phyloP scores from a whole-genome alignment of 352 stramenopile genomes.

The Phytophthora podocarpi region DNA sequence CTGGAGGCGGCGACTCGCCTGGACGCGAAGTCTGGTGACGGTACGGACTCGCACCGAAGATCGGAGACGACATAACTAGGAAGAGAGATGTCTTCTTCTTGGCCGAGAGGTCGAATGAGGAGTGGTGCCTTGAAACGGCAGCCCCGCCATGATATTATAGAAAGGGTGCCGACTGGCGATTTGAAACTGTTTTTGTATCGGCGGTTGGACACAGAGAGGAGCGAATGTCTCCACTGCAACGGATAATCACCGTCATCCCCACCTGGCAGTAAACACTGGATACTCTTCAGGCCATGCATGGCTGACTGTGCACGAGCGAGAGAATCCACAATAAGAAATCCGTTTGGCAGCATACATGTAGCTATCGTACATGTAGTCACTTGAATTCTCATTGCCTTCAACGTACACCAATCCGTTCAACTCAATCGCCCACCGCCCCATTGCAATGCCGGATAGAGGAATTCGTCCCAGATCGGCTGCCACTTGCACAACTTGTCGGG shows the following conservation, averaged over 20 bases:
- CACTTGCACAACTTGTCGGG: conserved; percentile 60
- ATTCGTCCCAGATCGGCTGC: conserved; percentile 90
- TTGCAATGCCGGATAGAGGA: conserved; percentile 50
- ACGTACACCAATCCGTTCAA: no score
- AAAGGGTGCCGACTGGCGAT: neutral
- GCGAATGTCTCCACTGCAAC: no score
- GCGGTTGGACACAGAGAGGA: conserved; percentile 27
- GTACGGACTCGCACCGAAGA: conserved; percentile 29
- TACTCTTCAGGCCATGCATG: no score
- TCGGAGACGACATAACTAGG: conserved; percentile 24
- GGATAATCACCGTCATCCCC: neutral
- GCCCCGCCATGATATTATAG: no score
- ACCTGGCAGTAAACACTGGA: conserved; percentile 7
- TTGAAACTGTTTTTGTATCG: conserved; percentile 14
- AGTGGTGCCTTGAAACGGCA: no score
- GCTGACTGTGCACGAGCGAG: no score
- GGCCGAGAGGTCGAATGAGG: conserved; percentile 3
- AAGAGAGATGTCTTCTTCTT: neutral
- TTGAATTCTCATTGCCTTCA: no score
- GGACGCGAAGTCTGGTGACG: conserved; percentile 17
- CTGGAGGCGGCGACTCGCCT: conserved; percentile 10
- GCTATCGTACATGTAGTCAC: no score
- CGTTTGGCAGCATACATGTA: no score
- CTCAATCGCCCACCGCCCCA: no score
- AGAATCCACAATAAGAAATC: no score